Percentiles rank a stretch among this genome's conserved stretches.
phyloP scores from a whole-genome alignment of 2,329 filamentous ascomycete genomes.

The Aspergillus tanneri region DNA sequence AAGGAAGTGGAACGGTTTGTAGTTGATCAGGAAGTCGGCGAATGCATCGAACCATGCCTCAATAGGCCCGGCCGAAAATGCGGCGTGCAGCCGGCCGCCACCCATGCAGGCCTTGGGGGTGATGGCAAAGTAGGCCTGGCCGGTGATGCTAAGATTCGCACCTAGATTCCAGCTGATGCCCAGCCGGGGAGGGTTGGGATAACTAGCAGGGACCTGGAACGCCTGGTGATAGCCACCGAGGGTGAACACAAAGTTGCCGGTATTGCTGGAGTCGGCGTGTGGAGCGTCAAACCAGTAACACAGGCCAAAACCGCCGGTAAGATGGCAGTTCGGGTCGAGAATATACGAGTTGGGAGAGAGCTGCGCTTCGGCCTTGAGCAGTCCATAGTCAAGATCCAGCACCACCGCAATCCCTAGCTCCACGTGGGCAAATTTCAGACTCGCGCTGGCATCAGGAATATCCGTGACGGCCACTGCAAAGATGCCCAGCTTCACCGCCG shows the following conservation, averaged over 20 bases:
- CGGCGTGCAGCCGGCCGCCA: slow-evolving; percentile 37
- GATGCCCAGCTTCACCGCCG: slow-evolving; percentile 35
- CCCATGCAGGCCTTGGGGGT: slow-evolving; percentile 49
- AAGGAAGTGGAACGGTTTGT: slow-evolving; percentile 40
- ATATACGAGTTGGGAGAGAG: slow-evolving; percentile 46
- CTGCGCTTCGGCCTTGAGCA: too few species aligned
- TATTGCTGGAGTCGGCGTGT: neutral
- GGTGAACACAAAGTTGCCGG: slow-evolving; percentile 48
- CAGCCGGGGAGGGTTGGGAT: slow-evolving; percentile 41
- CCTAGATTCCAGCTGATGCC: slow-evolving; percentile 41
- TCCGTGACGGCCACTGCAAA: slow-evolving; percentile 34
- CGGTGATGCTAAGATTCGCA: slow-evolving; percentile 34
- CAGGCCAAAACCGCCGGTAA: slow-evolving; percentile 47
- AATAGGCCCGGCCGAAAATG: slow-evolving; percentile 33
- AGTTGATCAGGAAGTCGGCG: slow-evolving; percentile 46
- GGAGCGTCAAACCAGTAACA: slow-evolving; percentile 40
- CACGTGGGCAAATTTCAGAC: slow-evolving; percentile 33
- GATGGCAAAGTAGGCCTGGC: slow-evolving; percentile 49
- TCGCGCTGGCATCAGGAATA: slow-evolving; percentile 24
- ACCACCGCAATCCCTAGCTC: slow-evolving; percentile 40
- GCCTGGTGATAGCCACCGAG: slow-evolving; percentile 49
- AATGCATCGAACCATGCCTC: slow-evolving; percentile 44
- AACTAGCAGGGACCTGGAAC: slow-evolving; percentile 36
- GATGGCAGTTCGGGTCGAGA: slow-evolving; percentile 41
- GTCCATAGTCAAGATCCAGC: slow-evolving; percentile 38